Evolutionary conservation across 768 basidiomycete genomes (phyloP).

Genomic region (Polyporus arcularius): DNA sequence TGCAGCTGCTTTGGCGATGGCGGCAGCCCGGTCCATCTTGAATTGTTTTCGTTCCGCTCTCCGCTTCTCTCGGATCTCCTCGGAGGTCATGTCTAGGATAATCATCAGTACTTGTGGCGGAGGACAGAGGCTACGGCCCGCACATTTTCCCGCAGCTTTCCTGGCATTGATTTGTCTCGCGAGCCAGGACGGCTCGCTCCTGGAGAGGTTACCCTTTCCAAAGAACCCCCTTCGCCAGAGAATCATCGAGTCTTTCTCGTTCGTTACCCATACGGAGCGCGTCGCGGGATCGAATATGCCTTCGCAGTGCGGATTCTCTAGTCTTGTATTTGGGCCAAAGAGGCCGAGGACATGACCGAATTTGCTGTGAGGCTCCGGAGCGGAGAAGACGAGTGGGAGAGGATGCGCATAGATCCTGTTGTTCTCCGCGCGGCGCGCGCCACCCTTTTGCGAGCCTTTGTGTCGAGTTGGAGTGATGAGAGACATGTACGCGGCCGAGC

Average conservation of each 20-base stretch:
- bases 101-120: neutral
- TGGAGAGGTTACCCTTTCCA: conserved; percentile 91
- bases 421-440: conserved; percentile 59
- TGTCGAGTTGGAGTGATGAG: conserved; percentile 38
- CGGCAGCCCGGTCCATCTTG: conserved; percentile 88
- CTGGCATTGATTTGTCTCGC: conserved; percentile 70
- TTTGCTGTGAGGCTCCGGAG: conserved; percentile 33
- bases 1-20: conserved; percentile 79
- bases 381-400: conserved; percentile 58
- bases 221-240: conserved; percentile 95
- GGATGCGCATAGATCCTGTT: conserved; percentile 70
- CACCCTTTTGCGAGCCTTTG: conserved; percentile 44
- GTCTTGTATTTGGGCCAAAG: conserved; percentile 46
- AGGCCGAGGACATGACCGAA: conserved; percentile 44
- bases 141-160: conserved; percentile 55
- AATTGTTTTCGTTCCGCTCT: conserved; percentile 88
- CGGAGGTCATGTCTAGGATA: conserved; percentile 61
- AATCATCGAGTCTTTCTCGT: conserved; percentile 59
- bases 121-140: conserved; percentile 1
- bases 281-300: conserved; percentile 79
- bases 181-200: conserved; percentile 95
- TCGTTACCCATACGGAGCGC: conserved; percentile 85
- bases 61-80: conserved; percentile 88
- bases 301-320: conserved; percentile 72
- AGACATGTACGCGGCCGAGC: conserved; percentile 41